phyloP scores from a whole-genome alignment of 306 rosid species.

The Cucurbita pepo region DNA sequence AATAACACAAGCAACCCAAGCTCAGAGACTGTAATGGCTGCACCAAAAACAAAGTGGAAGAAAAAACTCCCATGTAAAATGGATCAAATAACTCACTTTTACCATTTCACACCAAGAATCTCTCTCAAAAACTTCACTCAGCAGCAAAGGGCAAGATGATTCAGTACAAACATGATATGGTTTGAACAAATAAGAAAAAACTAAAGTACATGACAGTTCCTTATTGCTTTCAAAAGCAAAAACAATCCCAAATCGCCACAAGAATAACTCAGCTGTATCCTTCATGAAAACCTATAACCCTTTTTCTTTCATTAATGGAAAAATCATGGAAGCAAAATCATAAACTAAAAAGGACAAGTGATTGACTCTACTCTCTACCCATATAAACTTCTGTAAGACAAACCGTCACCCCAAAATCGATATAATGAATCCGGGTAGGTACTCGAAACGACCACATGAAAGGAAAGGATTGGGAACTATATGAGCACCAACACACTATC shows the following conservation, averaged over 20 bases:
- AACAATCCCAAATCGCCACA: slow-evolving; percentile 23
- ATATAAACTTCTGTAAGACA: not conserved
- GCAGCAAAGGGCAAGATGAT: not conserved
- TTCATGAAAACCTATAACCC: slow-evolving; percentile 15
- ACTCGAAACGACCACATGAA: not conserved
- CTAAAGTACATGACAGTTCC: not conserved
- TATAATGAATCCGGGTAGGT: not conserved
- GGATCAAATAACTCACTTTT: too few relatives aligned
- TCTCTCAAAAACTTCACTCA: not conserved
- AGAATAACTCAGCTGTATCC: slow-evolving; percentile 7
- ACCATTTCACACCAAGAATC: not conserved
- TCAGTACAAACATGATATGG: not conserved
- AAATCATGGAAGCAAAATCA: slow-evolving; percentile 19
- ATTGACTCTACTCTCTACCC: not conserved
- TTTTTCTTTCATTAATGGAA: not conserved
- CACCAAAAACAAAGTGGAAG: not conserved
- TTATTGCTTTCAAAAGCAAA: slow-evolving; percentile 2
- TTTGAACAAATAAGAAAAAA: not conserved
- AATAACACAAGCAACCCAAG: slow-evolving; percentile 24
- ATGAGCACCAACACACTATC: slow-evolving; percentile 3
- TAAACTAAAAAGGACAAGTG: not conserved
- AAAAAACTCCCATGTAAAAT: too few relatives aligned
- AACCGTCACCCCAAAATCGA: not conserved
- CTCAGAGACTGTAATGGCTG: slow-evolving; percentile 32
- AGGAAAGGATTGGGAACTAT: not conserved